Conservation (phyloP, 1,284 basidiomycete genomes). For the Microbotryum lychnidis-dioicae region DNA sequence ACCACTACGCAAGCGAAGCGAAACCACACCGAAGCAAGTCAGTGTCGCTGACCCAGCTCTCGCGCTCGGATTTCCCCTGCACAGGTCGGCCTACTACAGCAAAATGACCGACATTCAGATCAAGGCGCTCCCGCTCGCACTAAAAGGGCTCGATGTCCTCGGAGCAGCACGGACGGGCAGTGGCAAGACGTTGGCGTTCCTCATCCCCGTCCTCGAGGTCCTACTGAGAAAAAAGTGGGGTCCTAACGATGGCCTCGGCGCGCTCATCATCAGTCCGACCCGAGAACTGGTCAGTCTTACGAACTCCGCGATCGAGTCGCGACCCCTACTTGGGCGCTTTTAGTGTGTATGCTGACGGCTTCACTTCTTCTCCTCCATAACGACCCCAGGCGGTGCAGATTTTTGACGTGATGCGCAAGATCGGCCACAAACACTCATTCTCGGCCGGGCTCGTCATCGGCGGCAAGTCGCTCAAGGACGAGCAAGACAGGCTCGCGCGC, state of each 20-base stretch:
- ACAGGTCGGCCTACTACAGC: conserved; percentile 75
- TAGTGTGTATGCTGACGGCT: background rate
- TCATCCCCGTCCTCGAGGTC: conserved; percentile 66
- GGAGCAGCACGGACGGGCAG: conserved; percentile 72
- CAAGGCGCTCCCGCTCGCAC: conserved; percentile 54
- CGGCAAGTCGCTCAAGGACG: conserved; percentile 91
- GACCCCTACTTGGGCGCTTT: background rate
- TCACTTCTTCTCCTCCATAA: no score
- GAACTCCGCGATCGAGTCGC: no score
- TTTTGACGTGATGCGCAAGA: conserved; percentile 86
- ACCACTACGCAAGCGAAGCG: no score
- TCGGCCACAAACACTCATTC: conserved; percentile 83
- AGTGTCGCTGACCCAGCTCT: conserved; percentile 40
- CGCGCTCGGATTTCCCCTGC: conserved; percentile 47
- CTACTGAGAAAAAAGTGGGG: conserved; percentile 70
- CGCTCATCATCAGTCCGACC: conserved; percentile 88
- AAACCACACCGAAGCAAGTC: background rate
- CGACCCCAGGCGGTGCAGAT: conserved; percentile 76
- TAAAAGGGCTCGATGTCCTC: conserved; percentile 62
- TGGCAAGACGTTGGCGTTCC: conserved; percentile 74
- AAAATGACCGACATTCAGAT: conserved; percentile 77
- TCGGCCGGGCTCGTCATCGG: conserved; percentile 94
- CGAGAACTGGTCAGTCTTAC: conserved; percentile 64
- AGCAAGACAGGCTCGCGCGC: conserved; percentile 67
- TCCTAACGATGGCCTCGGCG: conserved; percentile 75